These are phyloP conservation scores for Effrenium voratum DNA, from an alignment of 73 alveolate species.

Conservation along the genomic window DNA sequence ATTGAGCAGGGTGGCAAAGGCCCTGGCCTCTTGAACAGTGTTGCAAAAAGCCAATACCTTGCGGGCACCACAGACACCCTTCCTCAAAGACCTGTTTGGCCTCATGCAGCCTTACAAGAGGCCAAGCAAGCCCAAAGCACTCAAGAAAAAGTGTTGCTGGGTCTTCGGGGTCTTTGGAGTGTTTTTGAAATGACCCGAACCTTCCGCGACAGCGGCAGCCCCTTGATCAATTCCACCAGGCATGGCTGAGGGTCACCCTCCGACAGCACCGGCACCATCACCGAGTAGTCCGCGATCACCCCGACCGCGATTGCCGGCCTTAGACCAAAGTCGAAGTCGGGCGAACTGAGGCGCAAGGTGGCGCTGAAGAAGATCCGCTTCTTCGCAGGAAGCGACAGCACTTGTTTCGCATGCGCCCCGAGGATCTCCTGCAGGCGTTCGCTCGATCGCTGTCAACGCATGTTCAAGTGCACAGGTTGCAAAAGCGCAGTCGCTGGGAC, in stretches of 20 bases:
- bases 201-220: background rate
- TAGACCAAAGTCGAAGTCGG: background rate
- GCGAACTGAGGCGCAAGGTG: background rate
- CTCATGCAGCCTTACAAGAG: no score
- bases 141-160: no score
- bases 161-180: no score
- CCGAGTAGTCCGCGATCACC: conserved; percentile 22
- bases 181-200: no score
- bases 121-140: no score
- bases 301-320: conserved; percentile 11
- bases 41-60: conserved; percentile 5
- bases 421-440: no score
- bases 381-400: background rate
- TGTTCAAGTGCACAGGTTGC: no score
- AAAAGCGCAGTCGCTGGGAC: no score
- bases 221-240: background rate
- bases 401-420: background rate
- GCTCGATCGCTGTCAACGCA: no score
- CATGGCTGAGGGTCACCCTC: background rate
- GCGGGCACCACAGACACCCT: no score
- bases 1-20: background rate
- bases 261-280: conserved; percentile 18
- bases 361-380: background rate
- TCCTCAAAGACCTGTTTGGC: no score
- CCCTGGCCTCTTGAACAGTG: background rate